These are phyloP conservation scores for Fusarium sarcochroum DNA, from an alignment of 2,329 filamentous ascomycete genomes.

Conservation along the genomic window DNA sequence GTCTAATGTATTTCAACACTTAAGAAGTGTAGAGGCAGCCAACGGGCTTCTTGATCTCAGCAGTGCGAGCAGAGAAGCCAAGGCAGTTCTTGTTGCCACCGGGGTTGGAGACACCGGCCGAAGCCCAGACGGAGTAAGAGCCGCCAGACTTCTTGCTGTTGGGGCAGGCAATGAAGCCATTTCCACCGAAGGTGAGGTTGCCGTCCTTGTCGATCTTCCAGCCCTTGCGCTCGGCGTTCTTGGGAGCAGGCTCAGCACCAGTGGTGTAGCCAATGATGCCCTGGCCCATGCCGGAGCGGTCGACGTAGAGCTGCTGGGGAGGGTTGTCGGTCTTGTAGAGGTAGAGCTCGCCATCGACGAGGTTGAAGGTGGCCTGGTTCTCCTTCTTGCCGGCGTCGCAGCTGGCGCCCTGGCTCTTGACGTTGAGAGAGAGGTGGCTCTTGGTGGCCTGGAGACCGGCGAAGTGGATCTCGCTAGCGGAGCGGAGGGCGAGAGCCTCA, in stretches of 20 bases:
- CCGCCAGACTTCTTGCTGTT: slow-evolving; percentile 54
- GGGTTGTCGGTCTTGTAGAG: slow-evolving; percentile 58
- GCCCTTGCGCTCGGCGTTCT: slow-evolving; percentile 61
- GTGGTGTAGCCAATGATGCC: slow-evolving; percentile 68
- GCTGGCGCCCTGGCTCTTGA: slow-evolving; percentile 61
- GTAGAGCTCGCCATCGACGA: slow-evolving; percentile 61
- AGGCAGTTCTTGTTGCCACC: slow-evolving; percentile 56
- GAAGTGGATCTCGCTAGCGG: slow-evolving; percentile 65
- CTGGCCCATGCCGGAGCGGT: slow-evolving; percentile 71
- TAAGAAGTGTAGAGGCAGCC: slow-evolving; percentile 55
- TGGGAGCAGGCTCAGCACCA: slow-evolving; percentile 55
- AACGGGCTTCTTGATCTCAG: slow-evolving; percentile 50
- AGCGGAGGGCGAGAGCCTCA: slow-evolving; percentile 64
- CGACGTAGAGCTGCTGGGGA: slow-evolving; percentile 65
- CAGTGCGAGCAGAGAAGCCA: slow-evolving; percentile 52
- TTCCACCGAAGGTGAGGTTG: slow-evolving; percentile 62
- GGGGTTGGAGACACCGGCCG: slow-evolving; percentile 52
- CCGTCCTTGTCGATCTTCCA: slow-evolving; percentile 61
- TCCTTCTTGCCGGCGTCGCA: slow-evolving; percentile 59
- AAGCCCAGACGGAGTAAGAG: slow-evolving; percentile 59
- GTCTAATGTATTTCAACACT: not conserved
- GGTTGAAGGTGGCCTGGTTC: slow-evolving; percentile 64
- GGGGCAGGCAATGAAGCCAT: slow-evolving; percentile 67
- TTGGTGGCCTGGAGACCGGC: slow-evolving; percentile 60
- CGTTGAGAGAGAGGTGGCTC: slow-evolving; percentile 60